Base-by-base conservation (phyloP, 441 rosid species). In the Erysimum cheiri region DNA sequence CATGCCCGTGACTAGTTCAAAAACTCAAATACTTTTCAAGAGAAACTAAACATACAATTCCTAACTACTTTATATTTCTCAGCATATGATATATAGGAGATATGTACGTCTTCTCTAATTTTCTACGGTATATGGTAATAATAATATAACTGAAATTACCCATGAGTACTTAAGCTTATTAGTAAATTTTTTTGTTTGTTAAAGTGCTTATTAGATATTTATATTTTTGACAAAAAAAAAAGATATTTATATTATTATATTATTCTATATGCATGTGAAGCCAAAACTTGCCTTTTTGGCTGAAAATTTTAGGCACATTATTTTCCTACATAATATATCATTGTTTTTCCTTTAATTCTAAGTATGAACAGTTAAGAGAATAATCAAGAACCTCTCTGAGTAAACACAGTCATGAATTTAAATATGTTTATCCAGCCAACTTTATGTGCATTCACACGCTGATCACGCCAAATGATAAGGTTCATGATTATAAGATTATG, bases 271-370 rank as follows among this genome's bases (percentile, higher is more conserved):
- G 43, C 63, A 60, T 59, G 47, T 17, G 19, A 67, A 74, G 73
- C 77, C 73, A 60, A 74, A 67, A 43, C 40, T 52, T 74, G 57
- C 69, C 72, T 73, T 73, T 73, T 66, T 19, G 26, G 49, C 29
- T 52, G 47, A 58, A 41, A 49, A 29, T 6, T 11, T 13, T 57
- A 57, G n/a, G 36, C 29, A 48, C 11, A 37, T 57, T 29, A 58
- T 72, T 54, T 33, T 33, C 32, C 44, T 28, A 28, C 35, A 49
- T 46, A 35, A 37, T 35, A 41, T 41, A 31, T 7, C 31, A 40
- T 24, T 36, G 28, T 15, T 66, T 14, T 31, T 19, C 6, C 22
- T 14, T 0, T 58, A 31, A 31, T n/a, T 22, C 28, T 35, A 35
- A 64, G 6, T 9, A 69, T 48, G 39, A 24, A 59, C 6, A 28